phyloP scores from a whole-genome alignment of 352 stramenopile species.

The Pythium coloratum region DNA sequence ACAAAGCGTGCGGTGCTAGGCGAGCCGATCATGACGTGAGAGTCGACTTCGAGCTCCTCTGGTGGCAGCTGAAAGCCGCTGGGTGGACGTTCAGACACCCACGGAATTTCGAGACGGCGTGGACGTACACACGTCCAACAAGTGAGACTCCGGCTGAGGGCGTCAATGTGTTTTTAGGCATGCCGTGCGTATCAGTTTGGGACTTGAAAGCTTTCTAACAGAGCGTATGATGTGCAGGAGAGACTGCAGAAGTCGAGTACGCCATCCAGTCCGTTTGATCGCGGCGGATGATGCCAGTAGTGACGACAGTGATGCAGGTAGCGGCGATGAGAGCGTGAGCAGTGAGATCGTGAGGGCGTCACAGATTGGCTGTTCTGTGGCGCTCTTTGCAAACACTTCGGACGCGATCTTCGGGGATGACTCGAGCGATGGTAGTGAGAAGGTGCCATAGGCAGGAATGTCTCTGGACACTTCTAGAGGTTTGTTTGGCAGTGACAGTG shows the following conservation, averaged over 20 bases:
- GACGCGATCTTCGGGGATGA: background rate
- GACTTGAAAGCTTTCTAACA: background rate
- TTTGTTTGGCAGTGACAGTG: too few relatives aligned
- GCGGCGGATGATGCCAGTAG: background rate
- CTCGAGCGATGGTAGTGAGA: background rate
- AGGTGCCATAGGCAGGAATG: background rate
- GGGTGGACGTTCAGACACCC: background rate
- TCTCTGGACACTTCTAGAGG: too few relatives aligned
- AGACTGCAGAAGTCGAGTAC: background rate
- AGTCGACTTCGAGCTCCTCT: background rate
- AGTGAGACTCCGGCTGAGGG: background rate
- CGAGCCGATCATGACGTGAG: too few relatives aligned
- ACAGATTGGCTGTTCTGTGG: background rate
- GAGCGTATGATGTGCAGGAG: background rate
- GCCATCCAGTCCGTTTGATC: background rate
- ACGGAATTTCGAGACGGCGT: background rate
- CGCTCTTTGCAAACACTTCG: background rate
- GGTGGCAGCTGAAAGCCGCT: background rate
- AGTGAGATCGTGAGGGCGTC: background rate
- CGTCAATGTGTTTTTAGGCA: background rate
- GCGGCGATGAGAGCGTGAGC: too few relatives aligned
- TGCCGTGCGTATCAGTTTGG: background rate
- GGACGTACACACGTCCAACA: background rate
- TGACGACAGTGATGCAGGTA: background rate
- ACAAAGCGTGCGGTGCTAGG: background rate